Evolutionary conservation across 169 alveolate species (phyloP).

Genomic region (Hepatocystis sp.): DNA sequence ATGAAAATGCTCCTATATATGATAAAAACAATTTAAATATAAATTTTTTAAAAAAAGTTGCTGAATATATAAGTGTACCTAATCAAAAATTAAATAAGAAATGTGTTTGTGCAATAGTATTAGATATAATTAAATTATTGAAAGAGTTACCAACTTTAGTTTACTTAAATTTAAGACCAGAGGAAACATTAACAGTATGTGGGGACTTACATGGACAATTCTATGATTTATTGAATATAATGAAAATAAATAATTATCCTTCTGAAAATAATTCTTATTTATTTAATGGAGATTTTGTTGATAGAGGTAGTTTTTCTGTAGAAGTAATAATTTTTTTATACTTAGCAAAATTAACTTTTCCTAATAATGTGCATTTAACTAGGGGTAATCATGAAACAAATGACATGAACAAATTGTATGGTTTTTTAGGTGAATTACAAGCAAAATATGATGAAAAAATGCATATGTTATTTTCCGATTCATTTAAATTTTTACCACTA

Average conservation of each 20-base stretch:
- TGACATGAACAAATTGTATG: conserved; percentile 97
- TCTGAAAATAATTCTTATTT: conserved; percentile 96
- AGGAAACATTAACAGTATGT: conserved; percentile 97
- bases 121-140: conserved; percentile 91
- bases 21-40: conserved; percentile 73
- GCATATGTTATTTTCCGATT: conserved; percentile 92
- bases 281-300: conserved; percentile 99
- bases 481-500: conserved; percentile 97
- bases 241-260: conserved; percentile 97
- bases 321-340: conserved; percentile 93
- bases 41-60: conserved; percentile 76
- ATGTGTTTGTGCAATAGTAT: conserved; percentile 92
- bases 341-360: conserved; percentile 94
- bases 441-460: conserved; percentile 96
- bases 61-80: conserved; percentile 90
- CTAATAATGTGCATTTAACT: conserved; percentile 96
- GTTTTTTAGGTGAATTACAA: conserved; percentile 98
- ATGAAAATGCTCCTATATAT: conserved; percentile 77
- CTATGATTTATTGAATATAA: conserved; percentile 97
- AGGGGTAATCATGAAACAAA: conserved; percentile 99
- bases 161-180: conserved; percentile 89
- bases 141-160: conserved; percentile 92
- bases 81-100: conserved; percentile 94
- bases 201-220: conserved; percentile 99
- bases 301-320: conserved; percentile 99